These are phyloP conservation scores for Sistotremastrum niveocremeum DNA, from an alignment of 768 basidiomycete species.

Conservation along the genomic window DNA sequence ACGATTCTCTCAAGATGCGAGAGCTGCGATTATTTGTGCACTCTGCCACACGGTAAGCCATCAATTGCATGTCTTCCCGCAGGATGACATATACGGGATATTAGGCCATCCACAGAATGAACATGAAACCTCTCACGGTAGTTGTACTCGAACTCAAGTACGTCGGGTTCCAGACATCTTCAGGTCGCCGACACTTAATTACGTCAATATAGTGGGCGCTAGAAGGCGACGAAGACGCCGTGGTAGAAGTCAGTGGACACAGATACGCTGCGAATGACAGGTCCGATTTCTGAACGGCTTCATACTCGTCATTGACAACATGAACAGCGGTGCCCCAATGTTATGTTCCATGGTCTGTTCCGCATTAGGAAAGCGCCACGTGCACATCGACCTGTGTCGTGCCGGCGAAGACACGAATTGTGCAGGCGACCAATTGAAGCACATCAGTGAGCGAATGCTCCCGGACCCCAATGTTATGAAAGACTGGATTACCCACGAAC, in stretches of 20 bases:
- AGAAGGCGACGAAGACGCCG: constrained; percentile 35
- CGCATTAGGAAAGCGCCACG: constrained; percentile 36
- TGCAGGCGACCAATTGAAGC: constrained; percentile 30
- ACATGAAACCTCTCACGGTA: constrained; percentile 48
- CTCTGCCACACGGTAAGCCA: constrained; percentile 34
- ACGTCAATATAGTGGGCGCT: constrained; percentile 42
- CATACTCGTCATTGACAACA: constrained; percentile 20
- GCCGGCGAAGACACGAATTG: constrained; percentile 24
- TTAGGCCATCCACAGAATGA: constrained; percentile 45
- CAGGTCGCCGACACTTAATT: constrained; percentile 26
- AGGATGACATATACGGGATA: background rate
- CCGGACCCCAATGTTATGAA: constrained; percentile 36
- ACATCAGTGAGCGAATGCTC: constrained; percentile 27
- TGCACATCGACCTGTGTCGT: constrained; percentile 44
- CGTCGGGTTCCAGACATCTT: background rate
- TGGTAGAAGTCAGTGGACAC: constrained; percentile 40
- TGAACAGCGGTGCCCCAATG: constrained; percentile 49
- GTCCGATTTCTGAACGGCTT: background rate
- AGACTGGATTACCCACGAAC: constrained; percentile 37
- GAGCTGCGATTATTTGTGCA: constrained; percentile 47
- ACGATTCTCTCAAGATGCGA: constrained; percentile 26
- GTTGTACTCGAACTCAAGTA: constrained; percentile 1
- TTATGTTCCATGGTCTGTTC: constrained; percentile 46
- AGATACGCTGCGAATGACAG: constrained; percentile 19
- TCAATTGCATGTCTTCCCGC: background rate